Evolutionary conservation across 2,329 filamentous ascomycete species (phyloP), one percentile per base, ranked within the genome.

Genomic region (Scorias spongiosa): DNA sequence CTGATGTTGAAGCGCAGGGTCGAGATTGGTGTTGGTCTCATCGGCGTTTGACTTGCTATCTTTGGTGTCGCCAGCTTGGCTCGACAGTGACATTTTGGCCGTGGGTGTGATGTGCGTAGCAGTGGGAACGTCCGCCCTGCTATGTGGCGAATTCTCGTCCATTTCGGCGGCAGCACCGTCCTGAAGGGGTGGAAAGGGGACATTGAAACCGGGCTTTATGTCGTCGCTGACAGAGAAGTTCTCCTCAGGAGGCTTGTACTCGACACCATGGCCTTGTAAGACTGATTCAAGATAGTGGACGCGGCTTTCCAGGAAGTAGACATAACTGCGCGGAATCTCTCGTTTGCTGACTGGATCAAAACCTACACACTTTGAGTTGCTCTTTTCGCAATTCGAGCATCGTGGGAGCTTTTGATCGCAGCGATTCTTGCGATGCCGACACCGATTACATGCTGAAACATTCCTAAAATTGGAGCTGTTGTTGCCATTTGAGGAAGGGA

Each of bases 321-420:
- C 86, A 68, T 96, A 96, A 63, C 82, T 85, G 50, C 55, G 48
- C 41, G 89, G 89, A 46, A 96, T 94, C 65, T 95, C 87, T 58
- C 84, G 80, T 71, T 95, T 95, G 18, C 86, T 93, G 57, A 95
- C 94, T 29, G 89, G 88, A 60, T 96, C 89, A 63, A 94, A 95
- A 49, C 89, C 89, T 42, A 95, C 86, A 62, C 91, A 96, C 52
- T 84, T 81, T 39, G 93, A 84, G 46, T 76, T 75, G n/a, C 84
- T 88, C 67, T 95, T 95, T 61, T 88, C 86, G 65, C 89, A 96
- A 53, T 84, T 85, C 37, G 84, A 81, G 62, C 89, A 96, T 55
- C 84, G 85, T 8, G 89, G 89, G 48, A 96, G 72, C 51, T 82
- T 81, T 71, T 95, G 89, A 64, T 96, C 89, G 65, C 89, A 96